Conservation (phyloP, 768 basidiomycete genomes). For the Pleurotus tuoliensis region DNA sequence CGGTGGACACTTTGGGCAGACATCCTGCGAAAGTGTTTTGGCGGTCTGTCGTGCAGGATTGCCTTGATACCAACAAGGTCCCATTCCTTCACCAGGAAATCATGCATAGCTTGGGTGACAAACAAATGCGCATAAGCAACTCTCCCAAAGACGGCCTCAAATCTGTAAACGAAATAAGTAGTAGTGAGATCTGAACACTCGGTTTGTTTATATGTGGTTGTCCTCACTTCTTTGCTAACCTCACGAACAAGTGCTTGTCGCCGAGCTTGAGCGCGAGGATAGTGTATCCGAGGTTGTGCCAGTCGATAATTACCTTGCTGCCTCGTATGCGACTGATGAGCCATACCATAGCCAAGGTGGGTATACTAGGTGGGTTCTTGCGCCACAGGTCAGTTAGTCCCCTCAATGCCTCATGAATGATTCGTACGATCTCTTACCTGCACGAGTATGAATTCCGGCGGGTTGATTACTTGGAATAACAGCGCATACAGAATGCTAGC, state of each 20-base stretch:
- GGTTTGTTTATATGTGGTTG: constrained; percentile 6
- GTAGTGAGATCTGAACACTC: not conserved
- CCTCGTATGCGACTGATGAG: constrained; percentile 63
- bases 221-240: constrained; percentile 69
- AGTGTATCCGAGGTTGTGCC: constrained; percentile 97
- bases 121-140: constrained; percentile 88
- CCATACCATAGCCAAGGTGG: constrained; percentile 85
- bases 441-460: constrained; percentile 83
- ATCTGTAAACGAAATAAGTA: constrained; percentile 41
- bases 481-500: constrained; percentile 58
- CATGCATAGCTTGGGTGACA: constrained; percentile 86
- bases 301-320: constrained; percentile 92
- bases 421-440: constrained; percentile 53
- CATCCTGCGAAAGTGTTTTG: constrained; percentile 73
- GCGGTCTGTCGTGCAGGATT: constrained; percentile 89
- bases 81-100: constrained; percentile 69
- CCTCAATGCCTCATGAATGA: no score
- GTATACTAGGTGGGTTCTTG: constrained; percentile 96
- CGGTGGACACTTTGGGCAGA: constrained; percentile 73
- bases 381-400: not conserved
- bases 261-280: constrained; percentile 87
- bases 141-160: constrained; percentile 78
- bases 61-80: constrained; percentile 76
- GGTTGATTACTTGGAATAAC: constrained; percentile 52
- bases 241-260: constrained; percentile 60